A percentile compares a stretch with the other conserved stretches of the same genome.
phyloP scores from a whole-genome alignment of 1,139 yeast genomes.

The Lodderomyces elongisporus region DNA sequence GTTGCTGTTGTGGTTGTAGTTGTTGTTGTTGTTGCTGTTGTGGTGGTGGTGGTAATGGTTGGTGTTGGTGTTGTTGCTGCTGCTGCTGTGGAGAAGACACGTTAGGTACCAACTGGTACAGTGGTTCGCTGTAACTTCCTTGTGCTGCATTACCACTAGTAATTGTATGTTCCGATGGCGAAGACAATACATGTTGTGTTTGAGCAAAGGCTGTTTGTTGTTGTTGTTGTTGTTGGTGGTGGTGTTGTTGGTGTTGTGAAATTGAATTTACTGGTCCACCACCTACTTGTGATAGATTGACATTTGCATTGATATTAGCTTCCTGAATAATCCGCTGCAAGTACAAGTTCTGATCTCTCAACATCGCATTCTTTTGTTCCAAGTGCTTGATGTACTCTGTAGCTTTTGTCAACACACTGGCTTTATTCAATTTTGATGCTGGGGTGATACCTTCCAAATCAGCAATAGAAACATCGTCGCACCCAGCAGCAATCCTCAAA shows the following conservation, averaged over 20 bases:
- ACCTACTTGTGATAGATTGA: too few relatives aligned
- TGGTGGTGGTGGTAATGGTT: conserved; percentile 13
- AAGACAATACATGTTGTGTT: conserved; percentile 7
- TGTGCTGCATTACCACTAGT: neutral
- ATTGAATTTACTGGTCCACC: too few relatives aligned
- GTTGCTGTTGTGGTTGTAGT: conserved; percentile 6
- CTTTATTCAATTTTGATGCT: conserved; percentile 81
- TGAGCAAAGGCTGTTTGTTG: conserved; percentile 8
- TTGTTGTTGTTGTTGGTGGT: too few relatives aligned
- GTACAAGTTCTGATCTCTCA: conserved; percentile 51
- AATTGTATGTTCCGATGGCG: conserved; percentile 9
- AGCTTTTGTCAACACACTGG: conserved; percentile 81
- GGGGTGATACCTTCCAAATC: conserved; percentile 86
- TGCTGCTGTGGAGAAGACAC: conserved; percentile 9
- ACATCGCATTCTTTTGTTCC: conserved; percentile 58
- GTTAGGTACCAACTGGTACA: neutral
- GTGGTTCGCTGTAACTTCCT: neutral
- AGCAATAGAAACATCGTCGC: conserved; percentile 33
- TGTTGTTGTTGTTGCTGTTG: conserved; percentile 13
- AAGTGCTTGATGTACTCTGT: conserved; percentile 85
- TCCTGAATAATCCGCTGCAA: conserved; percentile 38
- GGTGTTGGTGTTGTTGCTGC: conserved; percentile 11
- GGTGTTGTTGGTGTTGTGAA: too few relatives aligned
- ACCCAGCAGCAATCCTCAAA: conserved; percentile 44
- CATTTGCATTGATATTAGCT: conserved; percentile 20